Evolutionary conservation across 2,329 filamentous ascomycete genomes (phyloP), one percentile per base, ranked within the genome.

Genomic region (Alternaria ventricosa): DNA sequence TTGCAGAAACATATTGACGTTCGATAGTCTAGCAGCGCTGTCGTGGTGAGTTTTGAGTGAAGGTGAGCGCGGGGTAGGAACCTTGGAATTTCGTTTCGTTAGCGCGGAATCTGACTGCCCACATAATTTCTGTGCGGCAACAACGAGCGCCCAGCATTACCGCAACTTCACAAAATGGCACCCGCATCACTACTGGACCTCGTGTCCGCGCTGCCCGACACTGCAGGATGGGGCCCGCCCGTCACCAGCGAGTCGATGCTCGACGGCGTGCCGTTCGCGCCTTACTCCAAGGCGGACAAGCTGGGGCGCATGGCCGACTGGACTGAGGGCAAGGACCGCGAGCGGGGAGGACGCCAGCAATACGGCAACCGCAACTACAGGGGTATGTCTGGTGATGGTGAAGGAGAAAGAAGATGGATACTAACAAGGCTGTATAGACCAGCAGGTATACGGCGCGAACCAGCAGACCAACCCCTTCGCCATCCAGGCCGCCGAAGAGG

Each of bases 301-400:
- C 87, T 99, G 64, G 96, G 96, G 78, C 94, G 96, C 81, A 98
- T 99, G 94, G 96, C 96, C 65, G 96, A 99, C 86, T 99, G 96
- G 96, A 97, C 94, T 51, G 96, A 97, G 79, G 90, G 92, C 81
- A 97, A 97, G 84, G 88, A 89, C 72, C 79, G 85, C 59, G 93
- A 96, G 65, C 86, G 94, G 76, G 91, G 92, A 71, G 92, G 93
- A 66, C 87, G 95, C 79, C 90, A 92, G 81, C 92, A 96, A 79
- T 98, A 97, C 82, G 75, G 79, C 53, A 94, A 95, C 82, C 88
- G 95, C 73, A 96, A 94, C 82, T 97, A 92, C 83, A 90, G 96
- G 89, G 94, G 94, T 97, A 66, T 41, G 63, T 54, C 15, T 10
- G 27, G 18, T 3, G 3, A 22, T 20, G 12, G 9, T 10, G 51